phyloP scores from a whole-genome alignment of 306 rosid species.

The Malus sieversii region DNA sequence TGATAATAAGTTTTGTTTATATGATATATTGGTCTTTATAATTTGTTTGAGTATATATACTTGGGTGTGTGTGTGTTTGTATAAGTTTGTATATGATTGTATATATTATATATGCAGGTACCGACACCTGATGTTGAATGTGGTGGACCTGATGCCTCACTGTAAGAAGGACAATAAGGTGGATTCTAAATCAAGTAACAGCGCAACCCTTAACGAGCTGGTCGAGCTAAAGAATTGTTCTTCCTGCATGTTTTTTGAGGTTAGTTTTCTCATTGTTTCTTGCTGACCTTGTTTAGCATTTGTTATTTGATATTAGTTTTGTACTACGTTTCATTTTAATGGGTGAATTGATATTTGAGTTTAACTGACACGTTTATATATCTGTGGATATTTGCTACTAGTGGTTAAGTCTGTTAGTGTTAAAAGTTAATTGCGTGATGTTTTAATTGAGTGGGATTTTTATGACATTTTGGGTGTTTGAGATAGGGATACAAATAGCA shows the following conservation, averaged over 20 bases:
- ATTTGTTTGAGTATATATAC: background rate
- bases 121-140: slow-evolving; percentile 92
- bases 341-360: background rate
- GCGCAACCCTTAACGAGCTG: slow-evolving; percentile 80
- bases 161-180: slow-evolving; percentile 95
- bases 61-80: background rate
- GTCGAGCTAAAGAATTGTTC: slow-evolving; percentile 80
- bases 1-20: background rate
- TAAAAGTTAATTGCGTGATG: background rate
- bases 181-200: slow-evolving; percentile 78
- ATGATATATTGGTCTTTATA: background rate
- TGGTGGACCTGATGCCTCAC: slow-evolving; percentile 86
- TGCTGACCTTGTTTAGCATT: background rate
- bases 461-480: background rate
- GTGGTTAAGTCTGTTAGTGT: background rate
- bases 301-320: background rate
- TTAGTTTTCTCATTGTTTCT: background rate
- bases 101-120: slow-evolving; percentile 29
- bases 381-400: background rate
- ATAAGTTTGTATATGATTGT: background rate
- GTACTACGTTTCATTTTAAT: background rate
- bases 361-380: background rate
- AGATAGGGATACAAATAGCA: background rate
- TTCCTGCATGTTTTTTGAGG: slow-evolving; percentile 90
- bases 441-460: background rate